Evolutionary conservation across 2,329 filamentous ascomycete species (phyloP).

Genomic region (Aspergillus sp.): DNA sequence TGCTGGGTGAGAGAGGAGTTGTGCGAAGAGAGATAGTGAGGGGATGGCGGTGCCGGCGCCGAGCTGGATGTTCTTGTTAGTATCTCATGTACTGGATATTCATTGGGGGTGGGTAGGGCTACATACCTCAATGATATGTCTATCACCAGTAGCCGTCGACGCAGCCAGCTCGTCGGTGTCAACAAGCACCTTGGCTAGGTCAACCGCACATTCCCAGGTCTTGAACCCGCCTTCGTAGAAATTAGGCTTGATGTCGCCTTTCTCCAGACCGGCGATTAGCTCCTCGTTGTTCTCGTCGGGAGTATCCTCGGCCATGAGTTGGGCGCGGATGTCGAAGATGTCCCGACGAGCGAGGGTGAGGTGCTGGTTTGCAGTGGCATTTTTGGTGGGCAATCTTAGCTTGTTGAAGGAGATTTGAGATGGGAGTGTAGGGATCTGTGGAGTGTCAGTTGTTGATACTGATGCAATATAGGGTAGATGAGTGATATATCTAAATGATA

Average conservation of each 20-base stretch:
- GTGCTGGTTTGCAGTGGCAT: not conserved
- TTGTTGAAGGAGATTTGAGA: conserved; percentile 62
- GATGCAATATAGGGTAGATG: not conserved
- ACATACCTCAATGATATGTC: conserved; percentile 47
- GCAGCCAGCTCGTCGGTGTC: conserved; percentile 19
- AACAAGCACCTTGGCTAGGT: conserved; percentile 52
- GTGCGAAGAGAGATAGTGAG: conserved; percentile 56
- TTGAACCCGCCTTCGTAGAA: conserved; percentile 70
- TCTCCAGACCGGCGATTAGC: conserved; percentile 51
- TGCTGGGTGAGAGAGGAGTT: conserved; percentile 41
- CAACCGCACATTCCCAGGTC: conserved; percentile 67
- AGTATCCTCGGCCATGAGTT: conserved; percentile 62
- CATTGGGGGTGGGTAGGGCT: too few relatives aligned
- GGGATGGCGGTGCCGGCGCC: conserved; percentile 67
- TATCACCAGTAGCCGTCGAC: conserved; percentile 19
- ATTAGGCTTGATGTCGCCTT: conserved; percentile 60
- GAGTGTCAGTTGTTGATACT: conserved; percentile 12
- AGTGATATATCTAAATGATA: not conserved
- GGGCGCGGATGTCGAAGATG: conserved; percentile 64
- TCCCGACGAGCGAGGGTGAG: conserved; percentile 57
- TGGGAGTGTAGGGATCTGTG: conserved; percentile 56
- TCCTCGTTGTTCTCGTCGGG: conserved; percentile 46
- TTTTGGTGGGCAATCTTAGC: conserved; percentile 51
- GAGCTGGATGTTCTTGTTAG: conserved; percentile 40
- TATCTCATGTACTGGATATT: not conserved